Evolutionary conservation across 257 asterid species (phyloP), one percentile per base, ranked within the genome.

Genomic region (Cinchona pubescens): DNA sequence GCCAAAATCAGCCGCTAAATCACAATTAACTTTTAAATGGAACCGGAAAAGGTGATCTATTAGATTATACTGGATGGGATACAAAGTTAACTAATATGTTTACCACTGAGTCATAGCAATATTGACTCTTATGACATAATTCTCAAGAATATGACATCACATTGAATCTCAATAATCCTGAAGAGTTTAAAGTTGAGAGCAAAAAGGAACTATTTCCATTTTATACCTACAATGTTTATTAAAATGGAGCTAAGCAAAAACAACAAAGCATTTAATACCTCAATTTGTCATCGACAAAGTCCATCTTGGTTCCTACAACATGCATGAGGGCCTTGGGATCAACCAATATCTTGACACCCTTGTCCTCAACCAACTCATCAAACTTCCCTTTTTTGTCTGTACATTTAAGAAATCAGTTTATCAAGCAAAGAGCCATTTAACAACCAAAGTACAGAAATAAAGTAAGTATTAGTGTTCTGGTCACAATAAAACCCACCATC

Each of bases 331-430:
- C 86, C 74, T 86, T 79, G 0, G 86, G 86, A 72, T 85, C 86
- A 79, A 85, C 74, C 78, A 85, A 79, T 16, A 85, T 75, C 78
- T 82, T 85, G 32, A 85, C 84, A 63, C 84, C 88, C 67, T 82
- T 77, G 69, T 85, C 88, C 79, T 83, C 84, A 30, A 80, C 81
- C 77, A 77, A 43, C 51, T 83, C 87, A 77, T 95, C 99, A 72
- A 95, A 91, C 89, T 92, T 95, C 4, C 90, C 96, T 75, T 91
- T 95, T 75, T 92, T 94, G 60, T 95, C 97, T 94, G 88, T 65
- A 60, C 76, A 71, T 34, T 72, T 15, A 71, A 72, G 70, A 79
- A 63, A 64, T 7, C n/a, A 66, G 19, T 25, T 2, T 59, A 64
- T 71, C 75, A 53, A 70, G 70, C 75, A 69, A 46, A 11, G 29